Conservation (phyloP, 2,329 filamentous ascomycete genomes). For the Aspergillus pseudonomiae region DNA sequence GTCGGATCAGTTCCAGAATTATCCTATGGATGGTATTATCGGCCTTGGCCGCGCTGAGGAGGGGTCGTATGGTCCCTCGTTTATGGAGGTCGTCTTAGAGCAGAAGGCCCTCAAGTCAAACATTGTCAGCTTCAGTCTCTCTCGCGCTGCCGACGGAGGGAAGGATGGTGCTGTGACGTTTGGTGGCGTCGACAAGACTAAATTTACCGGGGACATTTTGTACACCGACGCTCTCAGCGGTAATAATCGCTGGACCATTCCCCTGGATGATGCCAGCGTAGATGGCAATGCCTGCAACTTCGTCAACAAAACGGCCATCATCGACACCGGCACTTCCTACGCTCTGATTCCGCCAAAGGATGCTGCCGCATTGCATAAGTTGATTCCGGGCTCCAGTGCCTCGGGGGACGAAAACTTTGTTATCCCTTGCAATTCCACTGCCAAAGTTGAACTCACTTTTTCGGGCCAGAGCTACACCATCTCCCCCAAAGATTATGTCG, state of each 20-base stretch:
- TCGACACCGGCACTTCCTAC: conserved; percentile 84
- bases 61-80: conserved; percentile 59
- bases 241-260: conserved; percentile 71
- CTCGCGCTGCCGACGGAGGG: conserved; percentile 64
- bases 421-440: conserved; percentile 71
- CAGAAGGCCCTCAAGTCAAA: conserved; percentile 64
- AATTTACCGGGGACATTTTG: conserved; percentile 68
- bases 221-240: conserved; percentile 62
- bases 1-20: conserved; percentile 73
- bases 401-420: conserved; percentile 65
- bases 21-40: conserved; percentile 86
- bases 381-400: conserved; percentile 64
- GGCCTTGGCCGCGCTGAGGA: conserved; percentile 70
- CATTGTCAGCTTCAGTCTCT: conserved; percentile 72
- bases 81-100: conserved; percentile 64
- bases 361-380: conserved; percentile 67
- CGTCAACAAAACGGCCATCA: conserved; percentile 63
- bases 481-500: conserved; percentile 71
- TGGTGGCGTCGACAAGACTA: conserved; percentile 67
- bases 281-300: conserved; percentile 62
- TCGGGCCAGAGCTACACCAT: conserved; percentile 69
- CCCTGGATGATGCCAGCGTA: conserved; percentile 66
- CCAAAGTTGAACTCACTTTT: conserved; percentile 67
- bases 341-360: conserved; percentile 71
- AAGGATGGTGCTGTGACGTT: conserved; percentile 79